Evolutionary conservation across 495 filamentous ascomycete genomes (phyloP).

Genomic region (Podospora comata): DNA sequence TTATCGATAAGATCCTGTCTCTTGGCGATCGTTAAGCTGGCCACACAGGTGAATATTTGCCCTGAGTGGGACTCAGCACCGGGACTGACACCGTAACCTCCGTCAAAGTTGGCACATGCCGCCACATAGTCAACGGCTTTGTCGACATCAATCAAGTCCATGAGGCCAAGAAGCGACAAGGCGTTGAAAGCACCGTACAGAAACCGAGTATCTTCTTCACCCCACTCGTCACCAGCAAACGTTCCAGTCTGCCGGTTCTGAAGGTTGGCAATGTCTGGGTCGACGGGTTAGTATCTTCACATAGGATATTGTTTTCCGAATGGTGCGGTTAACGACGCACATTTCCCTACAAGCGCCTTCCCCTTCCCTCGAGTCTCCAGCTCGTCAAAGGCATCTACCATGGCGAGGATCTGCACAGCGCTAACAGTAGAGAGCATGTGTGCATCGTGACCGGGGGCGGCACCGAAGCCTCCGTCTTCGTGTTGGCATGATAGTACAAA

Average conservation of each 20-base stretch:
- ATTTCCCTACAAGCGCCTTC: constrained; percentile 67
- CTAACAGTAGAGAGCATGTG: constrained; percentile 95
- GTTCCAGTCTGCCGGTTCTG: constrained; percentile 79
- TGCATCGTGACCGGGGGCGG: constrained; percentile 88
- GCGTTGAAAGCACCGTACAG: constrained; percentile 84
- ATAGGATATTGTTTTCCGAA: not conserved
- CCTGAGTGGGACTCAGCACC: constrained; percentile 90
- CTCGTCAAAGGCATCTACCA: constrained; percentile 77
- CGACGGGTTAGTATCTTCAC: constrained; percentile 13
- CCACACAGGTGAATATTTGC: constrained; percentile 94
- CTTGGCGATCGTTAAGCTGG: constrained; percentile 76
- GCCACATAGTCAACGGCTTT: constrained; percentile 76
- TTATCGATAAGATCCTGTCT: constrained; percentile 78
- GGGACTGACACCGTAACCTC: constrained; percentile 83
- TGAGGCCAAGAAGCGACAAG: constrained; percentile 71
- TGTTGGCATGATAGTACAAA: constrained; percentile 91
- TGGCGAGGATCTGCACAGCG: constrained; percentile 85
- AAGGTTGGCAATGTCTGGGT: constrained; percentile 72
- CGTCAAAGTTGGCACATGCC: constrained; percentile 85
- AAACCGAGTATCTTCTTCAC: constrained; percentile 92
- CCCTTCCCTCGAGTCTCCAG: constrained; percentile 69
- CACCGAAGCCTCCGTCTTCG: constrained; percentile 85
- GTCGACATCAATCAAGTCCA: constrained; percentile 68
- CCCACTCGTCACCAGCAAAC: constrained; percentile 94
- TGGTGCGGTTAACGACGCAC: constrained; percentile 46